Conservation (phyloP, 192 early-diverging fungal species). For the Polychytrium aggregatum region DNA sequence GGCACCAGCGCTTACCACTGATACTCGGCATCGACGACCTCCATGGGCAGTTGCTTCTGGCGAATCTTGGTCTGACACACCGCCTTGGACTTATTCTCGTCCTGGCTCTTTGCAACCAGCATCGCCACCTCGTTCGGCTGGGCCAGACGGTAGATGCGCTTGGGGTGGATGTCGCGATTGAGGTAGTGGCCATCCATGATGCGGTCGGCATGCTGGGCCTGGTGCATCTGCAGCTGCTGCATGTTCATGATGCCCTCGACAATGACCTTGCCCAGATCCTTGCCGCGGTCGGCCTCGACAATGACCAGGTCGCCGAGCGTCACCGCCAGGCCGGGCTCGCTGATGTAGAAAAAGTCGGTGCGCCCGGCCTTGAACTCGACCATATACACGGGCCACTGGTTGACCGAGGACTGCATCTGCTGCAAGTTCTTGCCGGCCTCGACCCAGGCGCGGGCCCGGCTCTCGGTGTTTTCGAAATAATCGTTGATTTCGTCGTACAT, state of each 20-base stretch:
- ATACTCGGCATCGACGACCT: constrained; percentile 93
- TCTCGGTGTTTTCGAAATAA: constrained; percentile 58
- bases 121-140: constrained; percentile 68
- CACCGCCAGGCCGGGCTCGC: constrained; percentile 28
- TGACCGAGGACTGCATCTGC: constrained; percentile 24
- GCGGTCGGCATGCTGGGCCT: constrained; percentile 36
- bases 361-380: constrained; percentile 85
- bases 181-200: constrained; percentile 30
- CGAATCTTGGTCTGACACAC: constrained; percentile 84
- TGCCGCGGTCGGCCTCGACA: constrained; percentile 83
- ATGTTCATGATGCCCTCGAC: constrained; percentile 47
- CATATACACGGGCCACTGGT: constrained; percentile 57
- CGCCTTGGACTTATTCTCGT: constrained; percentile 79
- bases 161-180: constrained; percentile 74
- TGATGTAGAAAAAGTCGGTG: constrained; percentile 68
- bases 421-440: constrained; percentile 51
- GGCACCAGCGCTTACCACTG: constrained; percentile 74
- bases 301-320: constrained; percentile 67
- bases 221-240: constrained; percentile 36
- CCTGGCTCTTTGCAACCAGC: constrained; percentile 68
- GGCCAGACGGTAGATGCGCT: constrained; percentile 80
- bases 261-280: constrained; percentile 83
- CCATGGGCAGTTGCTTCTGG: constrained; percentile 87
- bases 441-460: constrained; percentile 42
- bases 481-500: constrained; percentile 41